These are phyloP conservation scores for Hymenotorrendiella dingleyae DNA, from an alignment of 2,329 filamentous ascomycete genomes.

Conservation along the genomic window DNA sequence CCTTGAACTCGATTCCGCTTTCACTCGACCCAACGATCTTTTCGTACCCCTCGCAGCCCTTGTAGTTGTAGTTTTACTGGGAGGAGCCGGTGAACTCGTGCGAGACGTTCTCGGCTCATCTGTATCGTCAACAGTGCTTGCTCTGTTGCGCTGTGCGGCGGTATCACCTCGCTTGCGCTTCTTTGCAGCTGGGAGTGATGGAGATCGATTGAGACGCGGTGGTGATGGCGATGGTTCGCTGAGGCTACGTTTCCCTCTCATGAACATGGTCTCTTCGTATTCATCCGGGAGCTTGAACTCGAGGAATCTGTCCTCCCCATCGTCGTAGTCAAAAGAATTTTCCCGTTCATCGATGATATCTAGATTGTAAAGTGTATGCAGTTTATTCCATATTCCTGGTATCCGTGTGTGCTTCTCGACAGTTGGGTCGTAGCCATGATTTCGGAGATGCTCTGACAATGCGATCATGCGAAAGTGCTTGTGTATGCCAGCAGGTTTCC, in stretches of 20 bases:
- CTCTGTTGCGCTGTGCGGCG: constrained; percentile 30
- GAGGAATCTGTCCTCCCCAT: constrained; percentile 54
- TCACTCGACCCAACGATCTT: constrained; percentile 39
- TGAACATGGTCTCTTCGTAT: constrained; percentile 27
- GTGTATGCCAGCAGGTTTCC: constrained; percentile 96
- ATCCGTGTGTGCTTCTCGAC: constrained; percentile 75
- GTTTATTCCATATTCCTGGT: constrained; percentile 85
- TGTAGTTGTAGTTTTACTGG: constrained; percentile 34
- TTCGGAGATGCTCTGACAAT: constrained; percentile 72
- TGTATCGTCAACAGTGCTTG: constrained; percentile 47
- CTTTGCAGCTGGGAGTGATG: constrained; percentile 17
- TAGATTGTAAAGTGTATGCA: constrained; percentile 78
- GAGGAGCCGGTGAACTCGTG: constrained; percentile 34
- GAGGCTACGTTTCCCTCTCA: constrained; percentile 20
- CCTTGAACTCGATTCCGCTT: constrained; percentile 32
- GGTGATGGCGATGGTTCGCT: constrained; percentile 33
- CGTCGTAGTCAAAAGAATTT: constrained; percentile 41
- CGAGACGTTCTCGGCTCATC: constrained; percentile 41
- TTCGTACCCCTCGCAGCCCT: constrained; percentile 28
- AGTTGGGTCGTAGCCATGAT: constrained; percentile 71
- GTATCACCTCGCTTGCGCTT: constrained; percentile 32
- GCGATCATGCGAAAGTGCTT: constrained; percentile 91
- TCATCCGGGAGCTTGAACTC: constrained; percentile 58
- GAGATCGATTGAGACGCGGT: constrained; percentile 22
- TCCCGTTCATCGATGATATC: constrained; percentile 81